Percentiles rank a stretch among this genome's conserved stretches.
phyloP scores from a whole-genome alignment of 768 basidiomycete species.

The Boletus rubescentipes region DNA sequence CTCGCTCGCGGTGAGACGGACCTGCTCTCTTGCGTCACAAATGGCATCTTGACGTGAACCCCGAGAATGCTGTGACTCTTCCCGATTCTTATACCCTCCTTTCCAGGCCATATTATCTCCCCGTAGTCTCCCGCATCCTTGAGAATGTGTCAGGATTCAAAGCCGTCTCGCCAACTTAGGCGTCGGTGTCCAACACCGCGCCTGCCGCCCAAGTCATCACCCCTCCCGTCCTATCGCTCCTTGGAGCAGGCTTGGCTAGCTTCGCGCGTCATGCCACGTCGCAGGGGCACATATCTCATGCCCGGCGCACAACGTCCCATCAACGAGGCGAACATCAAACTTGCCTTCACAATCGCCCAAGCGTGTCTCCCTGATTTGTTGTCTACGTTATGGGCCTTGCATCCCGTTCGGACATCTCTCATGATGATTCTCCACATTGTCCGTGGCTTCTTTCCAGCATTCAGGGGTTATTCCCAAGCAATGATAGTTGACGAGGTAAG shows the following conservation, averaged over 20 bases:
- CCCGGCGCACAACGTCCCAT: constrained; percentile 73
- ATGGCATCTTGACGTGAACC: constrained; percentile 29
- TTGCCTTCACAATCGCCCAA: constrained; percentile 56
- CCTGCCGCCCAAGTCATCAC: neutral
- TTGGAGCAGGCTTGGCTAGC: constrained; percentile 54
- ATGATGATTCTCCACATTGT: constrained; percentile 70
- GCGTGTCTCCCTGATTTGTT: constrained; percentile 58
- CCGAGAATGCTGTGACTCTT: constrained; percentile 33
- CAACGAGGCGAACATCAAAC: constrained; percentile 50
- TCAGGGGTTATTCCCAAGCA: constrained; percentile 84
- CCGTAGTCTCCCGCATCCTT: constrained; percentile 13
- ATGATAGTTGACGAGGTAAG: constrained; percentile 81
- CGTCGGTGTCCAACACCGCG: constrained; percentile 16
- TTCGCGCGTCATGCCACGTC: constrained; percentile 50
- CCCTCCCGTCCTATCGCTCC: constrained; percentile 8
- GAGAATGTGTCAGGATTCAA: constrained; percentile 27
- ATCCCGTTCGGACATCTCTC: constrained; percentile 67
- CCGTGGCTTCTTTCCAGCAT: constrained; percentile 76
- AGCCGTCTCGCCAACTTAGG: constrained; percentile 21
- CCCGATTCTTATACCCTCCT: constrained; percentile 31
- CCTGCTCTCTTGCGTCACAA: constrained; percentile 21
- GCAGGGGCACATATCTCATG: constrained; percentile 46
- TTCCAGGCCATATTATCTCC: constrained; percentile 13
- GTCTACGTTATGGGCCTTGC: constrained; percentile 48
- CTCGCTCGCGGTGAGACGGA: constrained; percentile 26